Percentiles rank a stretch among this genome's conserved stretches.
These are phyloP conservation scores for Chlorella sp. DNA, from an alignment of 139 green algal species.

Conservation along the genomic window DNA sequence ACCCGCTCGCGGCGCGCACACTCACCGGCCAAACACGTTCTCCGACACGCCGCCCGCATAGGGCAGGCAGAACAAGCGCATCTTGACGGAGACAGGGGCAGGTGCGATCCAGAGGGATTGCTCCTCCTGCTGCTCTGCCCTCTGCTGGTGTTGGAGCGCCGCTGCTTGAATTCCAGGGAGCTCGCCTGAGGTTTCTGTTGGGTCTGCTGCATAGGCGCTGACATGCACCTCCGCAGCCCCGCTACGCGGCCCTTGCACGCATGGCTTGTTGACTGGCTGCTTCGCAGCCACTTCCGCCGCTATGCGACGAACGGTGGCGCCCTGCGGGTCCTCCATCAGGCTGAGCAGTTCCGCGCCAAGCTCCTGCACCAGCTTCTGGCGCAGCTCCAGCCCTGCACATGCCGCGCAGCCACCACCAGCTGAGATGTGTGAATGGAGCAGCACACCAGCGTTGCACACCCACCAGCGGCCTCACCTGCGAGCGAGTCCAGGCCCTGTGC, in stretches of 20 bases:
- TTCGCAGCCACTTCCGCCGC: constrained; percentile 21
- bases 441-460: too few relatives aligned
- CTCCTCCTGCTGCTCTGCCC: background rate
- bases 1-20: too few relatives aligned
- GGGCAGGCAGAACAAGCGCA: constrained; percentile 55
- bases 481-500: constrained; percentile 49
- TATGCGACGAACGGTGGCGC: constrained; percentile 21
- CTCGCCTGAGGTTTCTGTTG: too few relatives aligned
- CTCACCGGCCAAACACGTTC: constrained; percentile 44
- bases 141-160: background rate
- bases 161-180: background rate
- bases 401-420: too few relatives aligned
- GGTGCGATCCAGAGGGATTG: constrained; percentile 27
- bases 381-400: constrained; percentile 44
- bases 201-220: too few relatives aligned
- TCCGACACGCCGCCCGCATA: constrained; percentile 53
- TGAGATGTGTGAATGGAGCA: too few relatives aligned
- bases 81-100: constrained; percentile 28
- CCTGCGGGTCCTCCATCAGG: constrained; percentile 33
- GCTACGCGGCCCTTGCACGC: too few relatives aligned
- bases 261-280: background rate
- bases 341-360: constrained; percentile 22
- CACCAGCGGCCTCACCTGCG: too few relatives aligned
- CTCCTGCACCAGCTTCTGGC: constrained; percentile 31
- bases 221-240: too few relatives aligned